phyloP scores from a whole-genome alignment of 2,329 filamentous ascomycete genomes.

The Pseudogymnoascus sp. region DNA sequence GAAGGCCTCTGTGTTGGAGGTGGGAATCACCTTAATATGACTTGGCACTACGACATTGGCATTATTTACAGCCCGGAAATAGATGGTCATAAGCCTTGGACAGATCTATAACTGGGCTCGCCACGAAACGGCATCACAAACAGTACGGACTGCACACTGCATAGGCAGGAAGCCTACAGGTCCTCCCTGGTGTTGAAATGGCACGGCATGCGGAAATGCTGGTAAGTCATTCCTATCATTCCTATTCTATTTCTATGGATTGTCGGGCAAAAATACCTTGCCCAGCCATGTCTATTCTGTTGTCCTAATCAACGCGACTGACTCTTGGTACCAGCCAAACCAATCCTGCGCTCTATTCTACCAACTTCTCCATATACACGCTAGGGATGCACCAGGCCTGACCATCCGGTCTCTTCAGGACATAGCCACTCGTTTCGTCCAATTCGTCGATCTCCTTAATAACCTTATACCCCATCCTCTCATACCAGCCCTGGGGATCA shows the following conservation, averaged over 20 bases:
- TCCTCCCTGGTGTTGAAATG: neutral
- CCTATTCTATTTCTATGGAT: neutral
- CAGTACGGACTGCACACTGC: neutral
- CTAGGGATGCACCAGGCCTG: conserved; percentile 1
- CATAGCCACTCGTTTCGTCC: neutral
- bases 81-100: neutral
- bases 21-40: conserved; percentile 7
- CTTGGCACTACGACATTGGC: neutral
- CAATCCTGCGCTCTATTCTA: neutral
- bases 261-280: neutral
- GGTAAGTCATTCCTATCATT: neutral
- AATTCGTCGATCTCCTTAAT: conserved; percentile 4
- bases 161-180: neutral
- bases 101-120: neutral
- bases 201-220: neutral
- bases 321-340: neutral
- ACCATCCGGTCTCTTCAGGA: neutral
- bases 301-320: neutral
- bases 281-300: neutral
- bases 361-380: conserved; percentile 3
- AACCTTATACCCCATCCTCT: conserved; percentile 4
- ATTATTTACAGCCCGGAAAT: neutral
- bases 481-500: conserved; percentile 2
- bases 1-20: conserved; percentile 20
- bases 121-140: neutral